A percentile compares a stretch with the other conserved stretches of the same genome.
Evolutionary conservation across 768 basidiomycete genomes (phyloP).

Genomic region (Naematelia aurantialba): DNA sequence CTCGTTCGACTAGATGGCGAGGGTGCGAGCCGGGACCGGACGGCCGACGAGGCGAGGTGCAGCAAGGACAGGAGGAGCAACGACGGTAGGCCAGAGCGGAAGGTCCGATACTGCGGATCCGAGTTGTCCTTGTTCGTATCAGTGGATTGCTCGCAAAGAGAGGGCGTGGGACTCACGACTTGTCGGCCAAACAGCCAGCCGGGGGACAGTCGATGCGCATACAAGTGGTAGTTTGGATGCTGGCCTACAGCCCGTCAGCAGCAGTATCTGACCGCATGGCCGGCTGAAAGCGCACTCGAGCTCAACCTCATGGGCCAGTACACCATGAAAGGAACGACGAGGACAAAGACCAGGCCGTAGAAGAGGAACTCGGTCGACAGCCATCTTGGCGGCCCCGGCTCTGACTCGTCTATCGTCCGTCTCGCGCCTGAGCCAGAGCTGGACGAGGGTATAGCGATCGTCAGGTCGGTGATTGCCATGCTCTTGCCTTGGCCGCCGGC

Average conservation of each 20-base stretch:
- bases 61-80: conserved; percentile 57
- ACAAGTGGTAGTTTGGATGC: conserved; percentile 70
- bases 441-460: too few species aligned
- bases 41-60: conserved; percentile 60
- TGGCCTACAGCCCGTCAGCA: conserved; percentile 55
- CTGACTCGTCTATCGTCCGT: neutral
- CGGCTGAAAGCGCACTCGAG: conserved; percentile 58
- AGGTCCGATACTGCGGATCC: conserved; percentile 83
- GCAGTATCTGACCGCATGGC: conserved; percentile 4
- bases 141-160: too few species aligned
- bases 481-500: too few species aligned
- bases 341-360: conserved; percentile 62
- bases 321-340: conserved; percentile 69
- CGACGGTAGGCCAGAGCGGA: conserved; percentile 72
- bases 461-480: too few species aligned
- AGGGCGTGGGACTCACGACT: conserved; percentile 77
- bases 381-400: conserved; percentile 61
- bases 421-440: too few species aligned
- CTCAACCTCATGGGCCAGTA: conserved; percentile 73
- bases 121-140: conserved; percentile 70
- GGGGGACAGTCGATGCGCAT: conserved; percentile 58
- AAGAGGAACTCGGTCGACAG: conserved; percentile 71
- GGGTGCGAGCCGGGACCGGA: conserved; percentile 10
- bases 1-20: conserved; percentile 12
- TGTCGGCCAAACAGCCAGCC: conserved; percentile 80